Conservation (phyloP, 2,329 filamentous ascomycete genomes). For the Acephala macrosclerotiorum region DNA sequence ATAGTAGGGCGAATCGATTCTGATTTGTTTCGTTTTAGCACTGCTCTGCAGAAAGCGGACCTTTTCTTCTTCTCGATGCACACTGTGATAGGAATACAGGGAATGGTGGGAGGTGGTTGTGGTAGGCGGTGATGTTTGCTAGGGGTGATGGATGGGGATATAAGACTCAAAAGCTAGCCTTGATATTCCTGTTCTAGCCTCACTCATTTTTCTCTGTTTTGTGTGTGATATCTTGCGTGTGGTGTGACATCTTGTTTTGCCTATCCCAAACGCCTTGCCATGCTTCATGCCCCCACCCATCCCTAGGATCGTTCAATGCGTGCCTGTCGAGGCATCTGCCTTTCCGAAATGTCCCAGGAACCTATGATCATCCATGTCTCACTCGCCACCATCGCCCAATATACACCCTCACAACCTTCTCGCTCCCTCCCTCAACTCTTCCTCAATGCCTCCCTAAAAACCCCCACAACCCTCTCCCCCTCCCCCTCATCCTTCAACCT, state of each 20-base stretch:
- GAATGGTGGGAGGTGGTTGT: slow-evolving; percentile 11
- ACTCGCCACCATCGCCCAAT: not conserved
- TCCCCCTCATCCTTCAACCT: slow-evolving; percentile 74
- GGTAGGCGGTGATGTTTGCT: slow-evolving; percentile 14
- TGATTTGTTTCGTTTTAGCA: too few relatives aligned
- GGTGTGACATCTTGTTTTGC: not conserved
- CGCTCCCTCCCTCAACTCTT: slow-evolving; percentile 14
- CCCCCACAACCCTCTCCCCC: slow-evolving; percentile 67
- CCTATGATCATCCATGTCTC: not conserved
- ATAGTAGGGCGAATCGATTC: slow-evolving; percentile 31
- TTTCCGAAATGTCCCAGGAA: too few relatives aligned
- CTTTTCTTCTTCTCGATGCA: slow-evolving; percentile 21
- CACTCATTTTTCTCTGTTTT: slow-evolving; percentile 1
- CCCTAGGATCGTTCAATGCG: not conserved
- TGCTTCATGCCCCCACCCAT: slow-evolving; percentile 5
- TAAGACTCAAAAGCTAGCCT: slow-evolving; percentile 37
- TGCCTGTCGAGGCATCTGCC: too few relatives aligned
- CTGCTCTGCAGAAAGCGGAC: slow-evolving; percentile 14
- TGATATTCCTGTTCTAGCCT: slow-evolving; percentile 17
- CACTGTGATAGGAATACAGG: not conserved
- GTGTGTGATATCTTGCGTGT: slow-evolving; percentile 12
- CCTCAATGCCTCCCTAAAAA: slow-evolving; percentile 71
- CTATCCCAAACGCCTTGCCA: slow-evolving; percentile 36
- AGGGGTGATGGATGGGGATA: slow-evolving; percentile 28
- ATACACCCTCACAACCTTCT: too few relatives aligned